These are phyloP conservation scores for Neurospora sp. DNA, from an alignment of 495 filamentous ascomycete genomes.

Conservation along the genomic window DNA sequence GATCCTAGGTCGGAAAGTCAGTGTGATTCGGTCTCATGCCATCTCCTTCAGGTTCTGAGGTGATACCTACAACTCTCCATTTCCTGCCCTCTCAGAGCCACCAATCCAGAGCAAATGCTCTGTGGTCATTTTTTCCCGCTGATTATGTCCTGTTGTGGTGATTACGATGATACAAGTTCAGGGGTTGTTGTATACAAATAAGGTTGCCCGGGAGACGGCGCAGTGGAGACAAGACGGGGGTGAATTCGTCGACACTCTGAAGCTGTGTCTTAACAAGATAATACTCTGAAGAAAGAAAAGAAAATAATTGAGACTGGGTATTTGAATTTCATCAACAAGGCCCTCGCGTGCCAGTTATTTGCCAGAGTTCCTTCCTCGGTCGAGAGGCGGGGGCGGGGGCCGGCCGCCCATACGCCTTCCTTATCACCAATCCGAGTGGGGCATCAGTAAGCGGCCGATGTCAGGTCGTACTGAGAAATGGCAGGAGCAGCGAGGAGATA, in stretches of 20 bases:
- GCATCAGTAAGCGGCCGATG: not conserved
- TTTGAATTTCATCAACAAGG: not conserved
- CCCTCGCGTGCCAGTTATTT: not conserved
- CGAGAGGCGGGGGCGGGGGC: not conserved
- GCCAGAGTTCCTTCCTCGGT: not conserved
- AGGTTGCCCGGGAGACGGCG: not conserved
- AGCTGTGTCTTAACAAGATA: not conserved
- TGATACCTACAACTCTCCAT: conserved; percentile 16
- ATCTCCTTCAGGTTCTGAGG: not conserved
- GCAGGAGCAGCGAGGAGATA: not conserved
- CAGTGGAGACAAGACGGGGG: not conserved
- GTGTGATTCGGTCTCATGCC: not conserved
- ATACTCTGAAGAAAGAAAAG: not conserved
- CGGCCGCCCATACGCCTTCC: not conserved
- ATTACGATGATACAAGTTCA: not conserved
- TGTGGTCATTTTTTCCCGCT: not conserved
- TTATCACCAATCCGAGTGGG: not conserved
- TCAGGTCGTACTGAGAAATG: not conserved
- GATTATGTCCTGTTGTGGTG: too few relatives aligned
- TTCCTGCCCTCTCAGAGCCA: conserved; percentile 16
- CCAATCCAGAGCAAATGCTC: conserved; percentile 20
- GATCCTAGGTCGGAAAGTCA: conserved; percentile 12
- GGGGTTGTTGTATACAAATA: not conserved
- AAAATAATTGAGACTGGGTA: not conserved
- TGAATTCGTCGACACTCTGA: not conserved